Conservation (phyloP, 495 filamentous ascomycete species). For the Hypoxylon lienhwacheense region DNA sequence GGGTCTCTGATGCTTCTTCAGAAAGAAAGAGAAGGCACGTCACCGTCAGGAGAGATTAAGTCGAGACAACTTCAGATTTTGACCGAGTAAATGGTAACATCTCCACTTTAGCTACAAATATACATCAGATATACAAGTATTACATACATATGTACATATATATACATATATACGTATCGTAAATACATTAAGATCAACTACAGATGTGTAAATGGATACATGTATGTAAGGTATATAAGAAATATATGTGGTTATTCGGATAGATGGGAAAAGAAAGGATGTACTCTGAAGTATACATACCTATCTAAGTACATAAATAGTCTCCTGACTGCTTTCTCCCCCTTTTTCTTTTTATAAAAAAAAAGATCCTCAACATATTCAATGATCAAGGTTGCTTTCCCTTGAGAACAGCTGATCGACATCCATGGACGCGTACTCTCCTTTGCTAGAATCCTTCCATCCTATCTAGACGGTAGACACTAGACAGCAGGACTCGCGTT, state of each 20-base stretch:
- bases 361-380: too few species aligned
- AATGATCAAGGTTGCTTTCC: too few species aligned
- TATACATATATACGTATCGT: not conserved
- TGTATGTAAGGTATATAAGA: too few species aligned
- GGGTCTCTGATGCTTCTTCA: slow-evolving; percentile 13
- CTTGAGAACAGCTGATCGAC: not conserved
- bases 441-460: slow-evolving; percentile 15
- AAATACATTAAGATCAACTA: too few species aligned
- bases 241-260: too few species aligned
- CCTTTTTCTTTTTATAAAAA: too few species aligned
- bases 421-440: not conserved
- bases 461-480: not conserved
- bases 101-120: slow-evolving; percentile 30
- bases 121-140: slow-evolving; percentile 24
- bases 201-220: too few species aligned
- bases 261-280: too few species aligned
- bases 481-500: not conserved
- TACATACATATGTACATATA: not conserved
- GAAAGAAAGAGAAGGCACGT: slow-evolving; percentile 17
- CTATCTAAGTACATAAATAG: too few species aligned
- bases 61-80: slow-evolving; percentile 33
- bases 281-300: too few species aligned
- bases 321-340: too few species aligned
- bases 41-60: slow-evolving; percentile 28
- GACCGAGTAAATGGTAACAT: slow-evolving; percentile 25